These are phyloP conservation scores for Globisporangium emineosum DNA, from an alignment of 352 stramenopile genomes.

Conservation along the genomic window DNA sequence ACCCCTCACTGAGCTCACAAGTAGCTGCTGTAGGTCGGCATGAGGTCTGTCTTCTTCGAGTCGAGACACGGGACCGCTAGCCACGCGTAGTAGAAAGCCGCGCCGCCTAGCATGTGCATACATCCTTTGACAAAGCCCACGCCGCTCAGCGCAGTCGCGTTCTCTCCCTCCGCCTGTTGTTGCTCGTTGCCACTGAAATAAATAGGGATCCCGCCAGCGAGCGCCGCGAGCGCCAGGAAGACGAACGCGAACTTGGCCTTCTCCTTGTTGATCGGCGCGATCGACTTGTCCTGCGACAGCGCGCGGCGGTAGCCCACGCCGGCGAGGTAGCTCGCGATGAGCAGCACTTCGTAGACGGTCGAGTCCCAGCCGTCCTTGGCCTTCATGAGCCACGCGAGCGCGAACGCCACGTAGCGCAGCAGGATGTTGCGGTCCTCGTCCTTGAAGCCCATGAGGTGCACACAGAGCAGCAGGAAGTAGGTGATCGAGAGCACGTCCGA, in stretches of 20 bases:
- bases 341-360: constrained; percentile 62
- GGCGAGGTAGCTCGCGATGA: constrained; percentile 56
- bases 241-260: constrained; percentile 51
- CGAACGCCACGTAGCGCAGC: constrained; percentile 82
- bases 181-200: constrained; percentile 29
- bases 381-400: constrained; percentile 83
- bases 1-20: constrained; percentile 27
- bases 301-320: constrained; percentile 55
- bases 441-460: constrained; percentile 82
- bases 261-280: constrained; percentile 51
- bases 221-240: constrained; percentile 35
- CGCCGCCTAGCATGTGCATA: constrained; percentile 66
- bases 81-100: constrained; percentile 78
- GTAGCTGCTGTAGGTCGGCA: constrained; percentile 60
- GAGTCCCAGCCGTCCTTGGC: constrained; percentile 79
- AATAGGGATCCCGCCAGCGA: constrained; percentile 47
- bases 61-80: constrained; percentile 72
- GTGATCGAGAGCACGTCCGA: constrained; percentile 83
- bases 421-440: constrained; percentile 84
- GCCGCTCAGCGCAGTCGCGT: constrained; percentile 33
- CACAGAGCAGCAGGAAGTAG: constrained; percentile 83
- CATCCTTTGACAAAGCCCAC: constrained; percentile 59
- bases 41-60: constrained; percentile 82
- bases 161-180: constrained; percentile 5
- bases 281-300: constrained; percentile 36